Conservation (phyloP, 306 rosid species). For the Cyamopsis tetragonoloba region DNA sequence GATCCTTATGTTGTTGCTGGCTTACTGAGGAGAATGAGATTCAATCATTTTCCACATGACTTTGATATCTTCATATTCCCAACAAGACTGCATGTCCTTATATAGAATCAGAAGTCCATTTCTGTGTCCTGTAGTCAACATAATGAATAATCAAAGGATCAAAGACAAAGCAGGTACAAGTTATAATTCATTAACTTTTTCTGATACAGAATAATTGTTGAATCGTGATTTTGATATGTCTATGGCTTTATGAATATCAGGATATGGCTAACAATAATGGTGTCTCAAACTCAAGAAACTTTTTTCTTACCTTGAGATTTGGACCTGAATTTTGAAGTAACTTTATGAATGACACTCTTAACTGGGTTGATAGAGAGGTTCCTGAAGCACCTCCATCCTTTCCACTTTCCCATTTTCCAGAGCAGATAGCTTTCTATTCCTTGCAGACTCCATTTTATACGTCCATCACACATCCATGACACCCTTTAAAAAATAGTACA, state of each 20-base stretch:
- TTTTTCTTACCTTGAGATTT: conserved; percentile 47
- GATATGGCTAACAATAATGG: background rate
- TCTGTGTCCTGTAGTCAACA: conserved; percentile 40
- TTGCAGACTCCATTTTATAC: conserved; percentile 37
- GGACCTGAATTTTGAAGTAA: conserved; percentile 40
- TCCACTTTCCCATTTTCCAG: conserved; percentile 46
- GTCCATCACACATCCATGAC: too few species aligned
- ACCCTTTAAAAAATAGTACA: conserved; percentile 28
- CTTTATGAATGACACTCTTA: conserved; percentile 38
- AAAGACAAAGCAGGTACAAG: background rate
- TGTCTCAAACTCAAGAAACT: background rate
- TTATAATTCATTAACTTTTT: background rate
- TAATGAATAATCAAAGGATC: conserved; percentile 6
- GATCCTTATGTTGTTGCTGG: conserved; percentile 15
- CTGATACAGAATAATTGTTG: background rate
- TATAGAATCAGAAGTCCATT: conserved; percentile 57
- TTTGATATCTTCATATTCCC: conserved; percentile 74
- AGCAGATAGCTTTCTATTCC: conserved; percentile 17
- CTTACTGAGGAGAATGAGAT: conserved; percentile 46
- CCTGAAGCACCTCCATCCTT: conserved; percentile 51
- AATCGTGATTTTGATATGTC: background rate
- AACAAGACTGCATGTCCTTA: conserved; percentile 73
- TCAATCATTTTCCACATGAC: conserved; percentile 95
- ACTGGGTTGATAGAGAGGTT: conserved; percentile 46
- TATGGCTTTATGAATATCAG: background rate